Evolutionary conservation across 352 stramenopile species (phyloP).

Genomic region (Discostella stelligera): DNA sequence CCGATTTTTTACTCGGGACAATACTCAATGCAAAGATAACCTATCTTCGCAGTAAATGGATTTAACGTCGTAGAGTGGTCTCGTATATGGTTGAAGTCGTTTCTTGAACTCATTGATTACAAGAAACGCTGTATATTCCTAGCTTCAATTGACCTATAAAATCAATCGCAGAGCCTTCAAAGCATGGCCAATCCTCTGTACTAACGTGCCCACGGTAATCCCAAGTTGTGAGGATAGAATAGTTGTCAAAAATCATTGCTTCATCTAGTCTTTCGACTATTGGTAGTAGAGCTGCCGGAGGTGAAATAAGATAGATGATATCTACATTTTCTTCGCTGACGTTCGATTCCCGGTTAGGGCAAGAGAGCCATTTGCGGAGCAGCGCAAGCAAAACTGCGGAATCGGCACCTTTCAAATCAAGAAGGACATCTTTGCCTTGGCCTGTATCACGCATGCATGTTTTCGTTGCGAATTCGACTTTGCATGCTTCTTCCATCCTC

Average conservation of each 20-base stretch:
- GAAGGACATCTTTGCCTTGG: slow-evolving; percentile 20
- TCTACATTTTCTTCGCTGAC: not conserved
- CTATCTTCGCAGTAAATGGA: not conserved
- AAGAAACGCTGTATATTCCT: slow-evolving; percentile 58
- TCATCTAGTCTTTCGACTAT: slow-evolving; percentile 13
- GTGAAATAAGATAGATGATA: slow-evolving; percentile 29
- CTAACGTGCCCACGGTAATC: slow-evolving; percentile 53
- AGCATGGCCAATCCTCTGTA: slow-evolving; percentile 70
- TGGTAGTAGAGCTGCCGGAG: slow-evolving; percentile 28
- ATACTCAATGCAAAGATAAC: slow-evolving; percentile 8
- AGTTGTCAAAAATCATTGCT: slow-evolving; percentile 35
- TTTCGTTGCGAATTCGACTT: slow-evolving; percentile 3
- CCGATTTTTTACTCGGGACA: slow-evolving; percentile 18
- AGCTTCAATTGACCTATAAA: slow-evolving; percentile 49
- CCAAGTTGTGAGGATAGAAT: slow-evolving; percentile 33
- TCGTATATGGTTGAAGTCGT: not conserved
- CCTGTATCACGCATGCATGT: slow-evolving; percentile 28
- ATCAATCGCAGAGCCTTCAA: slow-evolving; percentile 28
- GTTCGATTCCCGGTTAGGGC: not conserved
- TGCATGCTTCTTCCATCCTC: slow-evolving; percentile 4
- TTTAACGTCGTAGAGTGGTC: not conserved
- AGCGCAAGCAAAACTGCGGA: slow-evolving; percentile 25
- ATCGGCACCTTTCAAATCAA: slow-evolving; percentile 53
- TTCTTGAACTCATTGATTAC: slow-evolving; percentile 9
- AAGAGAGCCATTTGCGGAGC: slow-evolving; percentile 32